phyloP scores from a whole-genome alignment of 768 basidiomycete genomes.

The Astraeus odoratus region DNA sequence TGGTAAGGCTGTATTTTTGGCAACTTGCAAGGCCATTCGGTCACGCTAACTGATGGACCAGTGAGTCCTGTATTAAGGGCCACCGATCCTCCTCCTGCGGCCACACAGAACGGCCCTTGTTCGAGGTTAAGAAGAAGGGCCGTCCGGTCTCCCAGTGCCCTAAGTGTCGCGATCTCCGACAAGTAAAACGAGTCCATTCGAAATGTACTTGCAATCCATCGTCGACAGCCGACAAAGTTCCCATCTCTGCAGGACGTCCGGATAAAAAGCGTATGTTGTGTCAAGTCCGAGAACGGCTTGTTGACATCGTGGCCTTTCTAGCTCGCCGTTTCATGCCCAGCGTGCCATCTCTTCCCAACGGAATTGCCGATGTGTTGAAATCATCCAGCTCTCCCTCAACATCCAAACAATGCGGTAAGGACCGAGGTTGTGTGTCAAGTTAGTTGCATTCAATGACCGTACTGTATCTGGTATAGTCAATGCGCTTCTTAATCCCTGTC shows the following conservation, averaged over 20 bases:
- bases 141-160: conserved; percentile 87
- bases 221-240: conserved; percentile 25
- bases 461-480: conserved; percentile 37
- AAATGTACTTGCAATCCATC: conserved; percentile 66
- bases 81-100: conserved; percentile 86
- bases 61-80: conserved; percentile 92
- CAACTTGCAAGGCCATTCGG: neutral
- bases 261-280: conserved; percentile 27
- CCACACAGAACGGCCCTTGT: conserved; percentile 84
- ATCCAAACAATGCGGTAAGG: conserved; percentile 45
- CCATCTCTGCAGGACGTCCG: conserved; percentile 26
- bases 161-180: conserved; percentile 75
- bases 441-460: conserved; percentile 4
- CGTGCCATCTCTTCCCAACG: conserved; percentile 66
- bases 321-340: conserved; percentile 67
- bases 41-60: conserved; percentile 25
- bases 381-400: conserved; percentile 22
- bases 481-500: conserved; percentile 57
- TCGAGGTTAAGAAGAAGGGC: conserved; percentile 91
- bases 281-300: conserved; percentile 7
- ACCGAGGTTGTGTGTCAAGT: neutral
- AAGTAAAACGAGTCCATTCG: conserved; percentile 74
- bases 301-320: conserved; percentile 20
- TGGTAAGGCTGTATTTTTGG: conserved; percentile 42
- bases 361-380: conserved; percentile 49